Conservation (phyloP, 2,329 filamentous ascomycete genomes). For the Cladophialophora yegresii region DNA sequence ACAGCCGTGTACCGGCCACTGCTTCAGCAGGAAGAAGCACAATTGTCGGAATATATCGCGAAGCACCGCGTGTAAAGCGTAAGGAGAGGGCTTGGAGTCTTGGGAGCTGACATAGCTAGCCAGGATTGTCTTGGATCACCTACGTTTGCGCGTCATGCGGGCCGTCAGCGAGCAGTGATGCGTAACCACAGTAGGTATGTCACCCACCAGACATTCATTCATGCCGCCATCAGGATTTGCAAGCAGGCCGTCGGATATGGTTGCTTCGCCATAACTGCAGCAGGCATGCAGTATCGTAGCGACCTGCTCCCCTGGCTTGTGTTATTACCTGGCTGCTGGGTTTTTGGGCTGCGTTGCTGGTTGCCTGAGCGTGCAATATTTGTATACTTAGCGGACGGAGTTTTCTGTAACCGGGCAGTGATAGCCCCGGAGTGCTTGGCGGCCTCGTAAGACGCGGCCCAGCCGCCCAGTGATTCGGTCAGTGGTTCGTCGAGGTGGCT, state of each 20-base stretch:
- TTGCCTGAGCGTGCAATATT: not conserved
- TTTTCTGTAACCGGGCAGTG: not conserved
- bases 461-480: not conserved
- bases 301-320: not conserved
- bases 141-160: not conserved
- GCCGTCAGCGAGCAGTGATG: not conserved
- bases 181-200: too few relatives aligned
- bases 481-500: constrained; percentile 7
- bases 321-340: not conserved
- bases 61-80: not conserved
- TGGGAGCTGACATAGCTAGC: constrained; percentile 3
- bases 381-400: not conserved
- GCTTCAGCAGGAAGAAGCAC: not conserved
- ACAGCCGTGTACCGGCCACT: not conserved
- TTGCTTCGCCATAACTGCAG: not conserved
- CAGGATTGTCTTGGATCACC: constrained; percentile 1
- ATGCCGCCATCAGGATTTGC: too few relatives aligned
- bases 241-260: not conserved
- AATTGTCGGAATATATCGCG: not conserved
- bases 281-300: not conserved
- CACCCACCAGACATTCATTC: not conserved
- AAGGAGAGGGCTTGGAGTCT: not conserved
- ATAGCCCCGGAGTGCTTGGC: not conserved
- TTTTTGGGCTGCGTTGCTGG: not conserved
- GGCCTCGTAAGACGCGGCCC: not conserved